Evolutionary conservation across 805 yeast genomes (phyloP).

Genomic region (Millerozyma acaciae): DNA sequence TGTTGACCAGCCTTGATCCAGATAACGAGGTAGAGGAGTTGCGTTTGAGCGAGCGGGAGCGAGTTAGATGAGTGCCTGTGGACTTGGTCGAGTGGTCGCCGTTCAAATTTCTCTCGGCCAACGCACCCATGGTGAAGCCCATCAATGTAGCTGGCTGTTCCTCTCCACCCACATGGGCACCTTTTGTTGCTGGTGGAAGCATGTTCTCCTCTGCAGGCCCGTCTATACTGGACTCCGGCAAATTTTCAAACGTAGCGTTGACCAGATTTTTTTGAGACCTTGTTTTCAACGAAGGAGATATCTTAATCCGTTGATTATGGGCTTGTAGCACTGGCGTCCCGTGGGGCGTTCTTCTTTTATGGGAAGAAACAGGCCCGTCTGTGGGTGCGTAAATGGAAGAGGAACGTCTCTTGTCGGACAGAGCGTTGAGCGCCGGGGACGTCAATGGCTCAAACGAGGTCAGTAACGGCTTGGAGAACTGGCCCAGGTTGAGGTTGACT

Average conservation of each 20-base stretch:
- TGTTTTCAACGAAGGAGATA: constrained; percentile 36
- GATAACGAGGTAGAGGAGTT: neutral
- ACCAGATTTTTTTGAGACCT: constrained; percentile 11
- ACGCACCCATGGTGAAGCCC: constrained; percentile 45
- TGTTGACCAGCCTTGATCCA: neutral
- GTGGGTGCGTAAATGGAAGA: constrained; percentile 29
- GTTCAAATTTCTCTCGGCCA: constrained; percentile 30
- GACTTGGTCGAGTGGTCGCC: neutral
- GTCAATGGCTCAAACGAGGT: constrained; percentile 52
- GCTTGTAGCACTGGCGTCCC: constrained; percentile 39
- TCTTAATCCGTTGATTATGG: constrained; percentile 18
- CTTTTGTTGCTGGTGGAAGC: constrained; percentile 37
- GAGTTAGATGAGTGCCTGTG: too few relatives aligned
- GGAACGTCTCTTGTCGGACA: constrained; percentile 24
- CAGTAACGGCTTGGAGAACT: constrained; percentile 20
- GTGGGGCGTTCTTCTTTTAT: constrained; percentile 42
- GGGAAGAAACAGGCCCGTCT: constrained; percentile 14
- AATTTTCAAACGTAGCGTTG: constrained; percentile 18
- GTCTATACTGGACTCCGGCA: constrained; percentile 25
- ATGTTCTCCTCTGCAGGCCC: constrained; percentile 15
- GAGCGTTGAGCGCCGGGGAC: constrained; percentile 63
- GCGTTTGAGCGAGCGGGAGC: neutral
- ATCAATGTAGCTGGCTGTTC: constrained; percentile 34
- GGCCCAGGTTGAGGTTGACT: constrained; percentile 17
- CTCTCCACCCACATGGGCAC: constrained; percentile 17